Base-by-base conservation (phyloP, 1,139 yeast genomes). In the Yamadazyma jaroonii region DNA sequence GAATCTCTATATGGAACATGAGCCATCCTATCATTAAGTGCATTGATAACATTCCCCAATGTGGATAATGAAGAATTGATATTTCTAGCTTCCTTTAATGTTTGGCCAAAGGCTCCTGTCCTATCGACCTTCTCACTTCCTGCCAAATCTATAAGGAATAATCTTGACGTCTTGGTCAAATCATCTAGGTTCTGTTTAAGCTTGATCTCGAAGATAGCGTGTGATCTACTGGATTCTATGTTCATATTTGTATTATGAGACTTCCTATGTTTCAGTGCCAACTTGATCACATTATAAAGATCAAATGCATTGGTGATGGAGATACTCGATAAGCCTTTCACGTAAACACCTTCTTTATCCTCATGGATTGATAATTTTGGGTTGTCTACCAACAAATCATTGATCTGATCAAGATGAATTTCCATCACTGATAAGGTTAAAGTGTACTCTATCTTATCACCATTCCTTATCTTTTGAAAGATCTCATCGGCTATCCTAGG, bases 91-190 rank as follows among this genome's bases (percentile, higher is more conserved):
- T 89, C 96, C 54, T 88, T 90, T 12, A 86, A 63, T 1, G 84
- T 73, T 45, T 80, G 81, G 1, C 92, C 94, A 2, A 77, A 62
- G 0, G 89, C 94, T 3, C 94, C 92, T 0, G 95, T 81, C 49
- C 82, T 85, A 39, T 81, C 81, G n/a, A 86, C 81, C 56, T 85
- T 86, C 59, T 89, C 96, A 29, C 92, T 81, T 3, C 96, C 96
- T 0, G 96, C 96, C 45, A 89, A 68, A 62, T 89, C 97, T 9
- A 88, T 94, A 36, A 89, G 62, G 51, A 82, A 85, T 39, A 89
- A 67, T 44, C 72, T 79, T n/a, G 89, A 82, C 31, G 75, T 70
- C 53, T 81, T 85, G 30, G 75, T 67, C 9, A 76, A 67, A 3
- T 84, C 87, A 20, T 77, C 71, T 45, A 73, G 72, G 49, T 75